These are phyloP conservation scores for Metschnikowia similis DNA, from an alignment of 805 yeast species.

Conservation along the genomic window DNA sequence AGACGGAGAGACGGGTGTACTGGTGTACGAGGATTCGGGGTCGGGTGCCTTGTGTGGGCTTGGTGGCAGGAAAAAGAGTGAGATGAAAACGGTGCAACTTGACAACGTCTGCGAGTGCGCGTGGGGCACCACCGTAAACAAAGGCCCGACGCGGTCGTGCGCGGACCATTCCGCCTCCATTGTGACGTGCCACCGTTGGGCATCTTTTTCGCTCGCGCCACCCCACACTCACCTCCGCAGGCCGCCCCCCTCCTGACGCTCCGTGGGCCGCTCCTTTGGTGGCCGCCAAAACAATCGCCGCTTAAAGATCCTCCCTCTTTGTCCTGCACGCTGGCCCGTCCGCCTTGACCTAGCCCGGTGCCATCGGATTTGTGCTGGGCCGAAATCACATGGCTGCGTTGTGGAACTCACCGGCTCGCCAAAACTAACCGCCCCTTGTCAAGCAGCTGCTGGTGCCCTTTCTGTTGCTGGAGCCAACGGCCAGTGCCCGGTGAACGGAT, in stretches of 20 bases:
- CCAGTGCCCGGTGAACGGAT: too few relatives aligned
- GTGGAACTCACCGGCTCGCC: too few relatives aligned
- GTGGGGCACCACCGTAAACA: not conserved
- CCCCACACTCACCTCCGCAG: too few relatives aligned
- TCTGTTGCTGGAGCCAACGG: too few relatives aligned
- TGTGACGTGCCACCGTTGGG: not conserved
- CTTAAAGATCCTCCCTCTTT: not conserved
- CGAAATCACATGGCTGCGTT: too few relatives aligned
- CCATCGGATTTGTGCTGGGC: too few relatives aligned
- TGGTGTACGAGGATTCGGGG: not conserved
- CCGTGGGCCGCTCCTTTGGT: not conserved
- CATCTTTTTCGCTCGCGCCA: not conserved
- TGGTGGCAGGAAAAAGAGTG: not conserved
- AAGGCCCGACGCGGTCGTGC: not conserved
- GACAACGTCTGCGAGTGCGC: not conserved
- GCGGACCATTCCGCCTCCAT: not conserved
- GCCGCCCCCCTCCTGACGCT: too few relatives aligned
- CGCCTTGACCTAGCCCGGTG: not conserved
- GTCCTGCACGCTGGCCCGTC: not conserved
- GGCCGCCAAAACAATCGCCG: not conserved
- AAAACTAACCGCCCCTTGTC: too few relatives aligned
- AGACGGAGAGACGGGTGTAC: not conserved
- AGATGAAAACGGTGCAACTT: not conserved
- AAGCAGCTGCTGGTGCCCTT: too few relatives aligned
- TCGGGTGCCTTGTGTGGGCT: not conserved